These are phyloP conservation scores for Boletus rufocinnamomeus DNA, from an alignment of 768 basidiomycete species.

Conservation along the genomic window DNA sequence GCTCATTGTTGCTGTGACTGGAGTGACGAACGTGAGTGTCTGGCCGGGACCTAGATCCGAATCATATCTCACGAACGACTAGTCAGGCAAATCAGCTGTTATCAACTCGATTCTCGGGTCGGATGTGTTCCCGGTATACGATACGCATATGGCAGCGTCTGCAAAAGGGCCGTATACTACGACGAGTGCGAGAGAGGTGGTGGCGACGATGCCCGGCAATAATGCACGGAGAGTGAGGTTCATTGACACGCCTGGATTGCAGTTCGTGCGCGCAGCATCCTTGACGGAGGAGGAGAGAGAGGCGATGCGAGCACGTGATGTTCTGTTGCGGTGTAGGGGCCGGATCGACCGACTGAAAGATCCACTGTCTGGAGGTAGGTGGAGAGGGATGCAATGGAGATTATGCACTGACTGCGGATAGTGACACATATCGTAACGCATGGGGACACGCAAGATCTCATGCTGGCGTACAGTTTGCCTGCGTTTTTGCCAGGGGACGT, in stretches of 20 bases:
- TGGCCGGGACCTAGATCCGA: background rate
- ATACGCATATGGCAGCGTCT: conserved; percentile 43
- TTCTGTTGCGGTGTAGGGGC: conserved; percentile 77
- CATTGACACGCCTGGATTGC: conserved; percentile 88
- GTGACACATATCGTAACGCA: conserved; percentile 69
- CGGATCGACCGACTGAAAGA: conserved; percentile 86
- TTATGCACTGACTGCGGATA: conserved; percentile 32
- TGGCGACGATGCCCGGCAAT: conserved; percentile 47
- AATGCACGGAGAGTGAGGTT: conserved; percentile 50
- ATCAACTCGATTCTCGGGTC: conserved; percentile 73
- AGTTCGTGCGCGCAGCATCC: conserved; percentile 43
- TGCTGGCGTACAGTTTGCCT: conserved; percentile 85
- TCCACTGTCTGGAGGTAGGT: conserved; percentile 66
- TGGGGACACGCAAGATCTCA: conserved; percentile 77
- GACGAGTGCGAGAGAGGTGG: conserved; percentile 65
- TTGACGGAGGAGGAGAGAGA: conserved; percentile 36
- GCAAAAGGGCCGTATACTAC: conserved; percentile 66
- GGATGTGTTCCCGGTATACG: conserved; percentile 57
- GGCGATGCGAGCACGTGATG: conserved; percentile 54
- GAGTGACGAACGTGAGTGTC: conserved; percentile 73
- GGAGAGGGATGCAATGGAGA: background rate
- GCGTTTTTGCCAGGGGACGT: conserved; percentile 71
- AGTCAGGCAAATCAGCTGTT: conserved; percentile 85
- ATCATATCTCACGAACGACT: conserved; percentile 10
- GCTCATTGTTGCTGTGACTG: conserved; percentile 75